Evolutionary conservation across 352 stramenopile genomes (phyloP), one percentile per base, ranked within the genome.

Genomic region (Pythium myriotylum): DNA sequence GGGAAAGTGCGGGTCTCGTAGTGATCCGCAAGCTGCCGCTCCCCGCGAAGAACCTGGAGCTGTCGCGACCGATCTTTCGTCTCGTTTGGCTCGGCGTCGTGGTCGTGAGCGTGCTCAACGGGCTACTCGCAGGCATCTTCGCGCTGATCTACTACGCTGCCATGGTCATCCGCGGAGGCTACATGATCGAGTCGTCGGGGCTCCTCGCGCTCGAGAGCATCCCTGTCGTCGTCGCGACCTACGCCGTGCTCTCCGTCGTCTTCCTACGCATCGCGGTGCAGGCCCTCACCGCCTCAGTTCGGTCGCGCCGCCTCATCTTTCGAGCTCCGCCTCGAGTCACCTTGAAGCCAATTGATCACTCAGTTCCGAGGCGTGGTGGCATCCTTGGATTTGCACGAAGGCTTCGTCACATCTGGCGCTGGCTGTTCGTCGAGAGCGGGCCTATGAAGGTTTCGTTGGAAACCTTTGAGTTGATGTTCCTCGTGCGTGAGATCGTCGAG

Each of bases 401-500:
- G 5, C 5, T 35, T 10, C 29, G 29, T 10, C 29, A 10, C 29
- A 10, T 39, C 3, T 59, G 51, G 51, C 7, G 27, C 37, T 23
- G 19, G 24, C 41, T 50, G 13, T 39, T n/a, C 5, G 23, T 32
- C 19, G 7, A 20, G 8, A 35, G 16, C 29, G 39, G 51, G 14
- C 23, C 45, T 5, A 10, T 35, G 5, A 10, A 35, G 29, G 29
- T 35, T 10, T 35, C 29, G 29, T 10, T 35, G 5, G 29, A 35
- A 10, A 42, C 47, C 3, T 71, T 71, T 24, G 64, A 63, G 26
- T 13, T 53, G 5, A 13, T 46, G 12, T 71, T 67, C 14, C 29
- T 71, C n/a, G 7, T 50, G 22, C 57, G 57, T 5, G 57, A 71
- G 17, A 12, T 59, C 24, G 6, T 63, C 14, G 62, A 70, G 26